These are phyloP conservation scores for Xylaria sp. DNA, from an alignment of 2,329 filamentous ascomycete genomes.

Conservation along the genomic window DNA sequence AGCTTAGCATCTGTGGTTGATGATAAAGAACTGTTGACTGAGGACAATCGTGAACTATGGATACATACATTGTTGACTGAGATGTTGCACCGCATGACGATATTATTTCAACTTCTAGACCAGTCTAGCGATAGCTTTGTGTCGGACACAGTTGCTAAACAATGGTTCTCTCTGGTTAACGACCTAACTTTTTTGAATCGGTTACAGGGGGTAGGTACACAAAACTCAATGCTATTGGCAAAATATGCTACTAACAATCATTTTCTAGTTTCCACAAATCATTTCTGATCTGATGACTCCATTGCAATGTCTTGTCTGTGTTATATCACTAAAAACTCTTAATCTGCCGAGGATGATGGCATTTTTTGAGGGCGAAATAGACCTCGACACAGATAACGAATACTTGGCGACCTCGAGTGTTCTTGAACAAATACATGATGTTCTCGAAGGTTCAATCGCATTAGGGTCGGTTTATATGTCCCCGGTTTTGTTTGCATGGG, in stretches of 20 bases:
- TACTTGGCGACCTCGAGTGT: slow-evolving; percentile 77
- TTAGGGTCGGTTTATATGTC: slow-evolving; percentile 69
- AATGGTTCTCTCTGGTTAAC: slow-evolving; percentile 81
- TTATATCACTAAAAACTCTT: slow-evolving; percentile 77
- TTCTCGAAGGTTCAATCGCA: slow-evolving; percentile 70
- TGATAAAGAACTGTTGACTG: slow-evolving; percentile 53
- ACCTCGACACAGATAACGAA: slow-evolving; percentile 55
- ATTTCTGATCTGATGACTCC: slow-evolving; percentile 64
- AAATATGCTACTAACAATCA: slow-evolving; percentile 55
- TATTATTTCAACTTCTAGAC: slow-evolving; percentile 77
- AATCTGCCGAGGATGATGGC: slow-evolving; percentile 70
- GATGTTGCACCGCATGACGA: slow-evolving; percentile 76
- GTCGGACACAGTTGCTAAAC: slow-evolving; percentile 66
- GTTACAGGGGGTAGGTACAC: slow-evolving; percentile 62
- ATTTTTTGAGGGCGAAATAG: slow-evolving; percentile 62
- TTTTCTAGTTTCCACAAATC: slow-evolving; percentile 38
- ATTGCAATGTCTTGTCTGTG: slow-evolving; percentile 74
- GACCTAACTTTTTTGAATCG: slow-evolving; percentile 75
- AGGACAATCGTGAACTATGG: slow-evolving; percentile 45
- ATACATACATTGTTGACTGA: slow-evolving; percentile 63
- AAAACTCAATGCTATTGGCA: not conserved
- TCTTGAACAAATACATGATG: slow-evolving; percentile 76
- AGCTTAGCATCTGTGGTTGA: slow-evolving; percentile 62
- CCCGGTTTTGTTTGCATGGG: slow-evolving; percentile 84
- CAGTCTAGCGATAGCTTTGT: slow-evolving; percentile 64